Evolutionary conservation across 495 filamentous ascomycete genomes (phyloP), one percentile per base, ranked within the genome.

Genomic region (Podospora conica): DNA sequence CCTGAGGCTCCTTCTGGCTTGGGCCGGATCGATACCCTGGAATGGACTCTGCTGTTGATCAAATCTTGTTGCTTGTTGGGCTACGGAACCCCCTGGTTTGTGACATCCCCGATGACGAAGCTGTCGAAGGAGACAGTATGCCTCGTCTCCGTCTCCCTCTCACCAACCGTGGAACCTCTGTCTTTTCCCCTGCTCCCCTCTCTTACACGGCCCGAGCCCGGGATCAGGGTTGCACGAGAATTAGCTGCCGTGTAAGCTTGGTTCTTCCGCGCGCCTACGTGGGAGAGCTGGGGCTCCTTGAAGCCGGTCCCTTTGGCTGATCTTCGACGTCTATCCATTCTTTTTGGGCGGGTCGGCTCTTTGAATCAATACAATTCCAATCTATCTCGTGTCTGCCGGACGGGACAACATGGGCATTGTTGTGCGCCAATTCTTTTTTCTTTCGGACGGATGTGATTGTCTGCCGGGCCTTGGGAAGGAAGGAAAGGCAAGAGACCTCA

Each of bases 181-280:
- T 27, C 58, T 5, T 59, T 27, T 59, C 21, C 11, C 58, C 29
- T 61, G 59, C 8, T 1, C 24, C 28, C 15, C 31, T 31, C 40
- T 60, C 56, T 25, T 25, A 57, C 22, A 18, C 23, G 23, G 56
- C n/a, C 24, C 40, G 15, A 40, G 55, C 60, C 66, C 11, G 40
- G 61, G 64, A 64, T 54, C 63, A 64, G 60, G 57, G 67, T 71
- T 66, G 64, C 65, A 71, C 61, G 55, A 65, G 54, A 58, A 72
- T 72, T 72, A n/a, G 64, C 63, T 66, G 68, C 62, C 24, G 15
- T 28, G 59, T 21, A 61, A 59, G 58, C 40, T 48, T 48, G 15
- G 6, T 11, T 48, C 18, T 48, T 48, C 40, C 40, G 40, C 40
- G 40, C 40, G 40, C 40, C 15, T 7, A 48, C 15, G 15, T 48